phyloP scores from a whole-genome alignment of 768 basidiomycete genomes.

The Boletus insuetus region DNA sequence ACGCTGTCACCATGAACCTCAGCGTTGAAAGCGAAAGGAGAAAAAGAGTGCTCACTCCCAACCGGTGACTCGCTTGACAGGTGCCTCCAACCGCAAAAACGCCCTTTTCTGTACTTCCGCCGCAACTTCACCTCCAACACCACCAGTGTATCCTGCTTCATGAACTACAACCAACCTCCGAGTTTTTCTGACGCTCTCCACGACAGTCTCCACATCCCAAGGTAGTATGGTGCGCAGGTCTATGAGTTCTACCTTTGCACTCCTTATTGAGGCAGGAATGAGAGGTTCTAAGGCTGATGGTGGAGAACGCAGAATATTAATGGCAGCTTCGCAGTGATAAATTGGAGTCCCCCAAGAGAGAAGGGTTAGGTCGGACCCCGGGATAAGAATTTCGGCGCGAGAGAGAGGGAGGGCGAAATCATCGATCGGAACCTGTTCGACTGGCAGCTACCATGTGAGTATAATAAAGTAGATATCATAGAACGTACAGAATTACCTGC shows the following conservation, averaged over 20 bases:
- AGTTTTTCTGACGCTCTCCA: constrained; percentile 81
- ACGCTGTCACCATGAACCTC: constrained; percentile 42
- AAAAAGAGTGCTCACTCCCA: constrained; percentile 78
- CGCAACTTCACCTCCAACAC: constrained; percentile 90
- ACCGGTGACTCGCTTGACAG: constrained; percentile 80
- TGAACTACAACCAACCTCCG: constrained; percentile 87
- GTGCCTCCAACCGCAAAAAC: constrained; percentile 85
- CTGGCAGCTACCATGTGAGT: constrained; percentile 33
- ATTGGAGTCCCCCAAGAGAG: constrained; percentile 93
- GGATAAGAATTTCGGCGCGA: constrained; percentile 69
- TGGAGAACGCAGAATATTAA: constrained; percentile 70
- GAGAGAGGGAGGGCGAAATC: constrained; percentile 85
- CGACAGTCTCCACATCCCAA: constrained; percentile 80
- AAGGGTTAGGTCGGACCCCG: constrained; percentile 84
- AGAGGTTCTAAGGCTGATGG: constrained; percentile 58
- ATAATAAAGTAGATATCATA: not conserved
- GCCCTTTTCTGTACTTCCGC: constrained; percentile 86
- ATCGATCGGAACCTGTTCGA: constrained; percentile 90
- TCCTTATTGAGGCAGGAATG: constrained; percentile 62
- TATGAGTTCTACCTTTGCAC: constrained; percentile 81
- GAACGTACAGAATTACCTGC: constrained; percentile 46
- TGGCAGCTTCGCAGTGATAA: constrained; percentile 83
- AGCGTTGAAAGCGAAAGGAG: not conserved
- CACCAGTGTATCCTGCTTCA: constrained; percentile 84
- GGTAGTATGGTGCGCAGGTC: constrained; percentile 88